Base-by-base conservation (phyloP, 208 protist species). In the Naegleria fowleri region DNA sequence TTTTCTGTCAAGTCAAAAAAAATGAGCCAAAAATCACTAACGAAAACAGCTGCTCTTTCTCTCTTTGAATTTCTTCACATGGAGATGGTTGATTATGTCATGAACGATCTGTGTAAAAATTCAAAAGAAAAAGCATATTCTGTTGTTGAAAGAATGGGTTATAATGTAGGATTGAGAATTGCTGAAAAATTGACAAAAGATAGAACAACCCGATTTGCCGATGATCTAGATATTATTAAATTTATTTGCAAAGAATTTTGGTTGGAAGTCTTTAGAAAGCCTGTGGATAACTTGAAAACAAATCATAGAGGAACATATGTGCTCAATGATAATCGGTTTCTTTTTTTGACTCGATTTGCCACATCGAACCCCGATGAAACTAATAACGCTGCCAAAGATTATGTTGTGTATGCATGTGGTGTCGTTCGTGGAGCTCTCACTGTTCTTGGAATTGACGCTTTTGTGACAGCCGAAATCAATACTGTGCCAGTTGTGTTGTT, bases 221-320 rank as follows among this genome's bases (percentile, higher is more conserved):
- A 90, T 43, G 16, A 90, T 90, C 75, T 90, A 5, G 87, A 90
- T 83, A 83, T 58, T 83, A 83, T 90, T 51, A 90, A 90, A 48
- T 90, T 90, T 58, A 41, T 90, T 41, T 90, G 87, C 41, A 79
- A 83, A 84, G 87, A 90, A 25, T 90, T 90, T 83, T 90, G 87
- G 87, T 13, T 29, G n/a, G 67, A 84, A 84, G 16, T 25, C 5
- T 90, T 90, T 58, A 79, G 33, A 90, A 90, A 90, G 41, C 11
- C 11, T 40, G 38, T 90, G 5, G 87, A 90, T 90, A 90, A 90
- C 52, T 83, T 90, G 52, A 90, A 55, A 38, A 90, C 87, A 9
- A 90, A 90, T 38, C n/a, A 90, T 48, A 90, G 36, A 83, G 87
- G 87, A 41, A 90, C 87, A 39, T 90, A 84, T 38, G 87, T 90